Conservation (phyloP, 768 basidiomycete species). For the Hypsizygus marmoreus region DNA sequence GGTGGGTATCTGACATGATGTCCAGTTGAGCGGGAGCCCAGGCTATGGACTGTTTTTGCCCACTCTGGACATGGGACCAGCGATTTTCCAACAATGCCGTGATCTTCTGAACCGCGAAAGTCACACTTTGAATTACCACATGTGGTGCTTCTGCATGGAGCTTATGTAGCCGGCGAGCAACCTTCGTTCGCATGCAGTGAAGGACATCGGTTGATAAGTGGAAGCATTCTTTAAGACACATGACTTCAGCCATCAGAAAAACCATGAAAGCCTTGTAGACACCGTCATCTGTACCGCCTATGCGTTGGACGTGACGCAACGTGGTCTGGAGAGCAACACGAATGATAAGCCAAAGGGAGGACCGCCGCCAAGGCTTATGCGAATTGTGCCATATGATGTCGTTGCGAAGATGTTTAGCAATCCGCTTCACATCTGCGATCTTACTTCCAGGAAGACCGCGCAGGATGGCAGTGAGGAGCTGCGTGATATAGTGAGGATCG, state of each 20-base stretch:
- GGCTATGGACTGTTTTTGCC: conserved; percentile 21
- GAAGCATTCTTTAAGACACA: conserved; percentile 20
- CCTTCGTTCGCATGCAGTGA: conserved; percentile 36
- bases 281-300: conserved; percentile 2
- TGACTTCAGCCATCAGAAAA: conserved; percentile 35
- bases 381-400: conserved; percentile 45
- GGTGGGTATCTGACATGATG: conserved; percentile 27
- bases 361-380: conserved; percentile 48
- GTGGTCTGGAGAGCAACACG: conserved; percentile 48
- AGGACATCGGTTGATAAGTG: conserved; percentile 35
- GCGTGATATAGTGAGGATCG: conserved; percentile 50
- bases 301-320: conserved; percentile 14
- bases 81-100: conserved; percentile 27
- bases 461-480: conserved; percentile 50
- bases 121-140: conserved; percentile 19
- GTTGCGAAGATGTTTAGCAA: conserved; percentile 47
- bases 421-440: conserved; percentile 24
- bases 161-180: conserved; percentile 38
- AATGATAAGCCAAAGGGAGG: conserved; percentile 50
- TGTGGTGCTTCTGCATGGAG: conserved; percentile 27
- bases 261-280: conserved; percentile 52
- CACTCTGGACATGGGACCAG: conserved; percentile 32
- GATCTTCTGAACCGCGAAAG: conserved; percentile 19
- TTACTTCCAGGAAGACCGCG: conserved; percentile 33
- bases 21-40: conserved; percentile 28